A percentile compares a stretch with the other conserved stretches of the same genome.
phyloP scores from a whole-genome alignment of 2,329 filamentous ascomycete species.

The Pseudogymnoascus sp. region DNA sequence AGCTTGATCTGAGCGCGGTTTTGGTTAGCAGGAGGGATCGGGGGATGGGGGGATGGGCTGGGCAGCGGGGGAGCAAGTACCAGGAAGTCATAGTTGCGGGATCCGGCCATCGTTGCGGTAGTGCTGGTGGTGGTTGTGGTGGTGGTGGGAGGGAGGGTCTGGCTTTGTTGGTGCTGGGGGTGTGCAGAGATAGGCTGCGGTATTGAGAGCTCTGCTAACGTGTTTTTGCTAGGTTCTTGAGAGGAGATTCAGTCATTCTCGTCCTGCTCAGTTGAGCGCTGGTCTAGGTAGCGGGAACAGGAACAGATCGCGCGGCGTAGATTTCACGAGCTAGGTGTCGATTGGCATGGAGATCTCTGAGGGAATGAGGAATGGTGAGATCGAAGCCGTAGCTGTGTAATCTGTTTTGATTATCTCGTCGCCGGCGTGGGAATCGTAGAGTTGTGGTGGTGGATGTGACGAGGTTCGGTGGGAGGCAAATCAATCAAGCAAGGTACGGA shows the following conservation, averaged over 20 bases:
- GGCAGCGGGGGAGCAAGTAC: constrained; percentile 46
- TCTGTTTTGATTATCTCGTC: background rate
- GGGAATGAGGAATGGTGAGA: background rate
- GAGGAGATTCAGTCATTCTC: constrained; percentile 32
- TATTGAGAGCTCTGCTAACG: background rate
- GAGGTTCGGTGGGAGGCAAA: background rate
- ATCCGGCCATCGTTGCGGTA: constrained; percentile 68
- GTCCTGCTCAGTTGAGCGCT: constrained; percentile 29
- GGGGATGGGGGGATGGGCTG: constrained; percentile 18
- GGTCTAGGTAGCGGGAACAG: constrained; percentile 6
- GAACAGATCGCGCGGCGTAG: constrained; percentile 3
- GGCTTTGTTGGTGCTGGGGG: background rate
- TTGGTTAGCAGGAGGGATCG: constrained; percentile 18
- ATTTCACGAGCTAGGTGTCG: background rate
- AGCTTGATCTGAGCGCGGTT: constrained; percentile 64
- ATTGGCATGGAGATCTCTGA: background rate
- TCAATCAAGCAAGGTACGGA: background rate
- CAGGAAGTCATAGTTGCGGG: constrained; percentile 98
- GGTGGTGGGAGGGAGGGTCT: background rate
- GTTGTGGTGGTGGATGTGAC: background rate
- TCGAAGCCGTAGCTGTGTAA: background rate
- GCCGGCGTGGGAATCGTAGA: background rate
- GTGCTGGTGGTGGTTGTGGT: background rate
- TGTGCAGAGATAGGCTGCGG: constrained; percentile 8
- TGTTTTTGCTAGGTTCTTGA: constrained; percentile 26